phyloP scores from a whole-genome alignment of 202 grass and related monocot species.

The Hordeum pubiflorum region DNA sequence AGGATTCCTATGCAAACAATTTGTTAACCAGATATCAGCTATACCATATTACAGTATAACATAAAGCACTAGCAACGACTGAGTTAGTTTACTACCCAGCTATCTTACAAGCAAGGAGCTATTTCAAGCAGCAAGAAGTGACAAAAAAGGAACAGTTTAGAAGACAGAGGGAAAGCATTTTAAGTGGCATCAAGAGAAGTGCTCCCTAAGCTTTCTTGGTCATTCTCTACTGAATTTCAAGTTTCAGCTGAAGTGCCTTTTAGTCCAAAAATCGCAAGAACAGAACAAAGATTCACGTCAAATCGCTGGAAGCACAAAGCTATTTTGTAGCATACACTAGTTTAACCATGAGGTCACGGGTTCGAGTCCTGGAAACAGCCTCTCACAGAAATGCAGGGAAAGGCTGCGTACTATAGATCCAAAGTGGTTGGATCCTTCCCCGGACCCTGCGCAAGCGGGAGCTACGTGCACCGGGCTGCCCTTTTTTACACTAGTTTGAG shows the following conservation, averaged over 20 bases:
- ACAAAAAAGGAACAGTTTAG: background rate
- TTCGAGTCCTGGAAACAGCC: too few species aligned
- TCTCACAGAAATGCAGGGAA: too few species aligned
- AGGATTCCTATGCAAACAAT: background rate
- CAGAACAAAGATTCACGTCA: conserved; percentile 3
- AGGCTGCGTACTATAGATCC: too few species aligned
- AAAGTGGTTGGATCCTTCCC: too few species aligned
- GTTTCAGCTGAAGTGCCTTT: background rate
- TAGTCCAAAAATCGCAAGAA: background rate
- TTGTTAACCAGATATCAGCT: background rate
- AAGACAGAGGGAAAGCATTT: background rate
- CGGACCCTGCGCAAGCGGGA: too few species aligned
- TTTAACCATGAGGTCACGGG: too few species aligned
- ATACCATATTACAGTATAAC: background rate
- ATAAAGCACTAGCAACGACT: background rate
- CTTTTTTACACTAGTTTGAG: background rate
- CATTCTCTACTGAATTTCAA: background rate
- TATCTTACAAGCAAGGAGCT: background rate
- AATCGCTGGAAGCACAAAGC: background rate
- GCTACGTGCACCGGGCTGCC: too few species aligned
- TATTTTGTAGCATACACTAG: background rate
- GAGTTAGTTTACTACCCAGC: conserved; percentile 1
- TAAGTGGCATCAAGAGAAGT: background rate
- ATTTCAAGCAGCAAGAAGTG: conserved; percentile 4
- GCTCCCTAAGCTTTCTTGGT: background rate